Conservation (phyloP, 305 asterid species). For the Solanum aculeatissimum region DNA sequence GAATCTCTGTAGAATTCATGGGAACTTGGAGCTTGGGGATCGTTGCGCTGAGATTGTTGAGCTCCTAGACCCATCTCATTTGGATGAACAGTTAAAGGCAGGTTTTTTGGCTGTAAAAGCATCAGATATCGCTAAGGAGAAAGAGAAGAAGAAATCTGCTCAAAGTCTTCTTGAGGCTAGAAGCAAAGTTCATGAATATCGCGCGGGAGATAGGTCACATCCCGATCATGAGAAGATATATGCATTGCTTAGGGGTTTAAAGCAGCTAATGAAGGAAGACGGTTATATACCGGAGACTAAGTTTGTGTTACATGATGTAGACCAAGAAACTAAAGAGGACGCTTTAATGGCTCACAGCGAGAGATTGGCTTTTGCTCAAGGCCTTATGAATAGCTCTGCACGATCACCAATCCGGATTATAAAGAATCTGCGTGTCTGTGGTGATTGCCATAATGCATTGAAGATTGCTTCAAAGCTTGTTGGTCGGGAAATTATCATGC, state of each 20-base stretch:
- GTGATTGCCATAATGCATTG: conserved; percentile 78
- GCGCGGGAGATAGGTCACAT: conserved; percentile 85
- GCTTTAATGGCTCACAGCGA: conserved; percentile 87
- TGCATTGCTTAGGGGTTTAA: conserved; percentile 46
- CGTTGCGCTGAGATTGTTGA: conserved; percentile 55
- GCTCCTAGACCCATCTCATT: conserved; percentile 40
- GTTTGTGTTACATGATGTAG: conserved; percentile 82
- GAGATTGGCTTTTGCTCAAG: conserved; percentile 83
- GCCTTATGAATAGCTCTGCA: conserved; percentile 56
- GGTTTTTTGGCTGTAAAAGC: conserved; percentile 51
- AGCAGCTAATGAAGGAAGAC: conserved; percentile 65
- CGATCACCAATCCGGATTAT: conserved; percentile 59
- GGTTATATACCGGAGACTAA: conserved; percentile 71
- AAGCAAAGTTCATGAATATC: conserved; percentile 55
- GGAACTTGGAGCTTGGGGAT: conserved; percentile 65
- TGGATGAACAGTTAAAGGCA: conserved; percentile 51
- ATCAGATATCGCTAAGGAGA: conserved; percentile 39
- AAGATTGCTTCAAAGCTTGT: conserved; percentile 73
- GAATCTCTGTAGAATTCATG: conserved; percentile 65
- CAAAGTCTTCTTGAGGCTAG: conserved; percentile 41
- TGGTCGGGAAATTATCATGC: conserved; percentile 67
- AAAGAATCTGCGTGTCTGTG: conserved; percentile 70
- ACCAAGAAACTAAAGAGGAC: conserved; percentile 73
- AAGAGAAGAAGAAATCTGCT: conserved; percentile 31
- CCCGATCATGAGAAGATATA: conserved; percentile 60